These are phyloP conservation scores for Nicotiana benthamiana DNA, from an alignment of 257 asterid species.

Conservation along the genomic window DNA sequence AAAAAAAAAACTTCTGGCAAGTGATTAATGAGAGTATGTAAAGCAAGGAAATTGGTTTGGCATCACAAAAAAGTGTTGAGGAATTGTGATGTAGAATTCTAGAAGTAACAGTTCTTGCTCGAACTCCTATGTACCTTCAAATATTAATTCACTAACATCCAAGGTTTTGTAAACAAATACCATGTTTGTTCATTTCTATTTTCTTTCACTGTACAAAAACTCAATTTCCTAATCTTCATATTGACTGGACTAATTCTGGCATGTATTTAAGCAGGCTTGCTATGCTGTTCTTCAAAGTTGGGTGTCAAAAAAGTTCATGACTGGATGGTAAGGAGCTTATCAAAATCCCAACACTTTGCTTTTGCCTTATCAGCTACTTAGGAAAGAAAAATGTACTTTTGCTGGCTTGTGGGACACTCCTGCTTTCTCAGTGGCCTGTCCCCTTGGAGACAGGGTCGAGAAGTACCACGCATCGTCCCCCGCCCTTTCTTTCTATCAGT, in stretches of 20 bases:
- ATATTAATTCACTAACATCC: not conserved
- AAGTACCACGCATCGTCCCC: conserved; percentile 6
- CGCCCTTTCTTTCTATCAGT: not conserved
- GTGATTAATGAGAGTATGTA: not conserved
- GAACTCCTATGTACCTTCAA: not conserved
- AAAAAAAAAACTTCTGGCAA: not conserved
- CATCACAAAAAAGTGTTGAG: not conserved
- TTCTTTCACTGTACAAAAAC: not conserved
- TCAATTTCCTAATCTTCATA: not conserved
- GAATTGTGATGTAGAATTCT: conserved; percentile 1
- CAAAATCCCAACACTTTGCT: not conserved
- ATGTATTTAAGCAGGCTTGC: conserved; percentile 64
- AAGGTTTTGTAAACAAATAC: not conserved
- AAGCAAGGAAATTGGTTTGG: not conserved
- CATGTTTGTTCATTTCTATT: not conserved
- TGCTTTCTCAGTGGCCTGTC: conserved; percentile 1
- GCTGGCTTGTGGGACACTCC: not conserved
- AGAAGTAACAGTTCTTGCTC: not conserved
- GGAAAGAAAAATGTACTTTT: not conserved
- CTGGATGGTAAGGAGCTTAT: conserved; percentile 70
- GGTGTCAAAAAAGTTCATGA: conserved; percentile 98
- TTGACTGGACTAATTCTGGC: conserved; percentile 14
- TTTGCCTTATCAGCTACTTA: not conserved
- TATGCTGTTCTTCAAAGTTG: conserved; percentile 97
- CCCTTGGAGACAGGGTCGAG: conserved; percentile 6